Evolutionary conservation across 768 basidiomycete genomes (phyloP).

Genomic region (Holtermannia corniformis): DNA sequence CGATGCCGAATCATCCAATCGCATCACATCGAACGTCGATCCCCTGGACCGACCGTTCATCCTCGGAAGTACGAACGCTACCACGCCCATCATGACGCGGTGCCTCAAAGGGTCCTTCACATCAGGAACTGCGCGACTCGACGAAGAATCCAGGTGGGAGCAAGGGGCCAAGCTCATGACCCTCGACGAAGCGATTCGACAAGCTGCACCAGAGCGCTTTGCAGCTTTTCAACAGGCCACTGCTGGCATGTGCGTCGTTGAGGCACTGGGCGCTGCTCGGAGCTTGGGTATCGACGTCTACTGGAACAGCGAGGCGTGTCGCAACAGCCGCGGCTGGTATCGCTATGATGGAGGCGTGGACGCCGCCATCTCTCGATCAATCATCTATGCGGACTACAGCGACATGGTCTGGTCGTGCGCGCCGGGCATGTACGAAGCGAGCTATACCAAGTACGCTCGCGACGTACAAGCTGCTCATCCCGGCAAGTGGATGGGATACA

Average conservation of each 20-base stretch:
- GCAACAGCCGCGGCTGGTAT: slow-evolving; percentile 12
- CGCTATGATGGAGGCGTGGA: slow-evolving; percentile 14
- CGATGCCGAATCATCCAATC: slow-evolving; percentile 76
- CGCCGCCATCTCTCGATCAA: slow-evolving; percentile 9
- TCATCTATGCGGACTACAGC: slow-evolving; percentile 1
- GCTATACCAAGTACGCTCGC: slow-evolving; percentile 5
- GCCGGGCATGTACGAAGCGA: no score
- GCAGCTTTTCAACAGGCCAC: slow-evolving; percentile 8
- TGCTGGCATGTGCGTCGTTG: slow-evolving; percentile 7
- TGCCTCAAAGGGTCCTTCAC: no score
- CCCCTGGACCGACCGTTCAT: slow-evolving; percentile 59
- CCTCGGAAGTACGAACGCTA: slow-evolving; percentile 43
- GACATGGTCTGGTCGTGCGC: slow-evolving; percentile 15
- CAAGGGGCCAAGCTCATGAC: slow-evolving; percentile 28
- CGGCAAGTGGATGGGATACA: slow-evolving; percentile 20
- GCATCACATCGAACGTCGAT: slow-evolving; percentile 77
- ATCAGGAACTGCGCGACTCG: no score
- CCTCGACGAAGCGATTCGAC: slow-evolving; percentile 17
- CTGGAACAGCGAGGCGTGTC: slow-evolving; percentile 10
- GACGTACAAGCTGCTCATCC: slow-evolving; percentile 7
- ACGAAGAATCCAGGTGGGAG: slow-evolving; percentile 50
- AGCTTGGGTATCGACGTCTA: slow-evolving; percentile 12
- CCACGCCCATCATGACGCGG: no score
- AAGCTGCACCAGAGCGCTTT: slow-evolving; percentile 3
- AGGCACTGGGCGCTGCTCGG: slow-evolving; percentile 6